Base-by-base conservation (phyloP, 371 early-diverging fungal species). In the Mortierella sp. region DNA sequence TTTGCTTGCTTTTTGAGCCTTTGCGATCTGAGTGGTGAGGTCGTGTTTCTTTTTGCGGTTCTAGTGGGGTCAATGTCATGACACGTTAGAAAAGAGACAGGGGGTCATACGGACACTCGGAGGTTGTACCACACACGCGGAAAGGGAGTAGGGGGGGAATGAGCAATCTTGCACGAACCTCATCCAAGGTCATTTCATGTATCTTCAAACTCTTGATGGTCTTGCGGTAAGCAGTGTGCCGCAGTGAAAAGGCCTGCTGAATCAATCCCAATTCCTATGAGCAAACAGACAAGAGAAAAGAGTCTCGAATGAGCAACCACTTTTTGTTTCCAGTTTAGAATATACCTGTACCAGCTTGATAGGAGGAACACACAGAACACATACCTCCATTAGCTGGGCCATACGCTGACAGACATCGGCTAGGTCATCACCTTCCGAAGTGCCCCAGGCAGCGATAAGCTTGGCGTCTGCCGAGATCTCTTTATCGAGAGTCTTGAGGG, bases 1-100 rank as follows among this genome's bases (percentile, higher is more conserved):
- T 26, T 76, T 76, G 78, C 53, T 70, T 9, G 78, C 61, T 31
- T 76, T 76, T 43, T 76, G 78, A 21, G 45, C 52, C 26, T 70
- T 76, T 14, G 55, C 50, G 21, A 76, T 63, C 41, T 76, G 78
- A 10, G 14, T 54, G 1, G 63, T 70, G 26, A 76, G 55, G 26
- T 76, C 78, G 13, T 76, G 71, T 47, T 76, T 76, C 78, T 66
- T 76, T 54, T 76, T 76, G 48, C 78, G 70, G 38, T 76, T 76
- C 78, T 76, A 53, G 42, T 48, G 23, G 6, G 34, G n/a, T n/a
- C n/a, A n/a, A 27, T 23, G 34, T 26, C 34, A 49, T 7, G 54
- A 39, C 24, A 42, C n/a, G 43, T 27, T n/a, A 39, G 30, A 27
- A 53, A 38, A 24, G 23, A 14, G 41, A 26, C 26, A 51, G 27